Conservation (phyloP, 768 basidiomycete genomes). For the Leccinum uliginosum region DNA sequence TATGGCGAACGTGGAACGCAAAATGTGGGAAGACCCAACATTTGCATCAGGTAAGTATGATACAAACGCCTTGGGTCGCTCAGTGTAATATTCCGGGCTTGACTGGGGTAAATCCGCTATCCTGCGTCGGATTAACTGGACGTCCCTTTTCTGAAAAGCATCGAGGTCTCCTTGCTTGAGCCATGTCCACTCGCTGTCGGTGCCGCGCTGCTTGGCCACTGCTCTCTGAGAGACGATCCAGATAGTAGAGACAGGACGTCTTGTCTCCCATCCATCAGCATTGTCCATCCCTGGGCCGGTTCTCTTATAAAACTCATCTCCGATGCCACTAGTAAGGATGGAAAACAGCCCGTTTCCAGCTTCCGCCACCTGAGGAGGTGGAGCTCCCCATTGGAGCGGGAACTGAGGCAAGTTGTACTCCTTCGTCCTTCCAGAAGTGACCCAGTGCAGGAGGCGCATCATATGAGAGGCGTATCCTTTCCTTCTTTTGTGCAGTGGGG, state of each 20-base stretch:
- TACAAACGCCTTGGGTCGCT: conserved; percentile 21
- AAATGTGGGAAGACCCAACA: conserved; percentile 40
- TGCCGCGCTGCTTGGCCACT: neutral
- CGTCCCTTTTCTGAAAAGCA: conserved; percentile 39
- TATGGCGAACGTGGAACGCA: conserved; percentile 24
- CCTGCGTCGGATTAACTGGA: conserved; percentile 32
- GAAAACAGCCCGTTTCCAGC: conserved; percentile 44
- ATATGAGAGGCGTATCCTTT: conserved; percentile 59
- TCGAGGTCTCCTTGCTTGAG: conserved; percentile 36
- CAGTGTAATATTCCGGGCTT: conserved; percentile 4
- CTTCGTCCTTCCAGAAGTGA: conserved; percentile 35
- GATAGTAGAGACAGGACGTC: conserved; percentile 34
- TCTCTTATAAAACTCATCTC: conserved; percentile 39
- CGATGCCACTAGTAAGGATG: conserved; percentile 51
- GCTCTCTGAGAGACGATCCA: conserved; percentile 32
- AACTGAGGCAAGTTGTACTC: conserved; percentile 30
- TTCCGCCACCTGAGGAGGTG: conserved; percentile 33
- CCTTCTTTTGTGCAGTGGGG: conserved; percentile 42
- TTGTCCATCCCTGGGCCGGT: conserved; percentile 34
- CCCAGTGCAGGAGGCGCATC: conserved; percentile 63
- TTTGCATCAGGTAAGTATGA: conserved; percentile 43
- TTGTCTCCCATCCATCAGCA: conserved; percentile 42
- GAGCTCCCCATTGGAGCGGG: conserved; percentile 41
- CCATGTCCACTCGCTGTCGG: conserved; percentile 19
- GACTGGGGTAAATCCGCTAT: conserved; percentile 15